These are phyloP conservation scores for Verticillium klebahnii DNA, from an alignment of 2,329 filamentous ascomycete species.

Conservation along the genomic window DNA sequence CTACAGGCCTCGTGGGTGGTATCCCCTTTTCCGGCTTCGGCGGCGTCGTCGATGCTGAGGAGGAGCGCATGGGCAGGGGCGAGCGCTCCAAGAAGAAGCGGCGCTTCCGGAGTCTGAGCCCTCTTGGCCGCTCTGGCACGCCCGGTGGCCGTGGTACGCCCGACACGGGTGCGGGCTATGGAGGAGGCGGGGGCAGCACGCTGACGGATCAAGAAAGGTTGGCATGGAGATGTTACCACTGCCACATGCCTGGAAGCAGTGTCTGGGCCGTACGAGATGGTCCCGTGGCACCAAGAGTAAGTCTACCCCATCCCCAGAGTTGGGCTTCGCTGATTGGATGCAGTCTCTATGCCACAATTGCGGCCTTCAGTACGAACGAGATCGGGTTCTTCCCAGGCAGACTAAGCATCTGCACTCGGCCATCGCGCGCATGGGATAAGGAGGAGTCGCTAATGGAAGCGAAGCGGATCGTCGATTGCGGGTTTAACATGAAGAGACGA, in stretches of 20 bases:
- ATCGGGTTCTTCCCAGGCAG: conserved; percentile 68
- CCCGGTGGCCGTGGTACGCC: conserved; percentile 74
- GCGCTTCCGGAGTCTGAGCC: conserved; percentile 83
- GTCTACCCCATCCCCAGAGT: conserved; percentile 22
- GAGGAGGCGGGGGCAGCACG: conserved; percentile 60
- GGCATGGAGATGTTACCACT: conserved; percentile 86
- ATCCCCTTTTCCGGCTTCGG: conserved; percentile 53
- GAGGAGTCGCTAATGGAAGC: background rate
- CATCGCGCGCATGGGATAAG: conserved; percentile 7
- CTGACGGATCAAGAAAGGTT: conserved; percentile 73
- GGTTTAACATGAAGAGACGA: background rate
- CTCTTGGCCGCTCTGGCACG: conserved; percentile 63
- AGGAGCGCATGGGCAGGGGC: conserved; percentile 86
- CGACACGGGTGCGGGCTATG: conserved; percentile 65
- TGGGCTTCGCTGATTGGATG: background rate
- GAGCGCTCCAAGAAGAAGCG: conserved; percentile 95
- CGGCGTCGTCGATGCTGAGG: conserved; percentile 44
- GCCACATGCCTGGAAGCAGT: conserved; percentile 78
- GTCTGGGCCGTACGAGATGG: conserved; percentile 96
- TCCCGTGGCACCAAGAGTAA: conserved; percentile 75
- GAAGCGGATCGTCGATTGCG: background rate
- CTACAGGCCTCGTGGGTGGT: conserved; percentile 74
- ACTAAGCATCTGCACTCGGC: conserved; percentile 14
- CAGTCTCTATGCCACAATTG: conserved; percentile 92
- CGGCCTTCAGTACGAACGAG: conserved; percentile 81